These are phyloP conservation scores for Adenanthera pavonina DNA, from an alignment of 306 rosid genomes.

Conservation along the genomic window DNA sequence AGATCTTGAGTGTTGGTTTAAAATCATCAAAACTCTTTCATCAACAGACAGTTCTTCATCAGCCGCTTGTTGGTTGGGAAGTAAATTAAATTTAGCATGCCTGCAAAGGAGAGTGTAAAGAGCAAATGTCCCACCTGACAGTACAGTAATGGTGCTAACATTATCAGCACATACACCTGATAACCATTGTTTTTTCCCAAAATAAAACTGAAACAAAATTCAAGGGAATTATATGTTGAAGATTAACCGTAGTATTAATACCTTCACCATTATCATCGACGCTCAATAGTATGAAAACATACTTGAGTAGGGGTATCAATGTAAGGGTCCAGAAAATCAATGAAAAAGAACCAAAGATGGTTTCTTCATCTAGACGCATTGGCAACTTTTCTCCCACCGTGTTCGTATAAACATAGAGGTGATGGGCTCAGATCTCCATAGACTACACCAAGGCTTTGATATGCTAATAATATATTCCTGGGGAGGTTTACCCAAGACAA, in stretches of 20 bases:
- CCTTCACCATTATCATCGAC: constrained; percentile 89
- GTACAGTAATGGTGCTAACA: constrained; percentile 29
- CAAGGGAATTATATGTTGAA: background rate
- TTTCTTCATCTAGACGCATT: constrained; percentile 58
- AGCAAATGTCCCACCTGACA: constrained; percentile 79
- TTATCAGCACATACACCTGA: constrained; percentile 14
- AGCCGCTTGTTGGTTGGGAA: constrained; percentile 86
- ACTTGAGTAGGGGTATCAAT: constrained; percentile 71
- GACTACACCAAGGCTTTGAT: constrained; percentile 86
- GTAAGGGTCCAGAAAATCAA: constrained; percentile 86
- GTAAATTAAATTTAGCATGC: constrained; percentile 79
- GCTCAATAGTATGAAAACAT: constrained; percentile 67
- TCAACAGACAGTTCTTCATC: constrained; percentile 87
- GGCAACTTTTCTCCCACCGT: constrained; percentile 58
- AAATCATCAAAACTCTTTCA: no score
- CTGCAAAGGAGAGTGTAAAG: constrained; percentile 82
- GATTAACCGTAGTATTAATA: constrained; percentile 27
- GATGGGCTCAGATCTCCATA: constrained; percentile 87
- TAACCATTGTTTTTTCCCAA: constrained; percentile 27
- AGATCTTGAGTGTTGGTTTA: no score
- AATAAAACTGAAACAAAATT: constrained; percentile 8
- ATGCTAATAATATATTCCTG: constrained; percentile 70
- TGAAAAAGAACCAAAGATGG: constrained; percentile 77
- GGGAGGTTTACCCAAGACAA: constrained; percentile 59
- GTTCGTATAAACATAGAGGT: constrained; percentile 72